Conservation (phyloP, 257 asterid species). For the Striga asiatica region DNA sequence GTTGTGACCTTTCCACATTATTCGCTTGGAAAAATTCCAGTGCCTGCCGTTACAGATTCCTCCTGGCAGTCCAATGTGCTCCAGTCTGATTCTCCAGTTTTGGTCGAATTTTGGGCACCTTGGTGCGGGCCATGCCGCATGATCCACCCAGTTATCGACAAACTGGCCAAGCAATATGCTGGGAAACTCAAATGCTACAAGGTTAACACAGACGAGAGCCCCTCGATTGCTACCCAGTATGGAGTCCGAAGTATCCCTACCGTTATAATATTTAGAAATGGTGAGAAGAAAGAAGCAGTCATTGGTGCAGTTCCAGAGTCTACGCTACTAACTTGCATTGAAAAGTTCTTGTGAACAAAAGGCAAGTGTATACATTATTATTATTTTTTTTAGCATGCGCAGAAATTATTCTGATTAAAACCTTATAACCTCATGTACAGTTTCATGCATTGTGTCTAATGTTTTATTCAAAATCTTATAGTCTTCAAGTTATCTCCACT, state of each 20-base stretch:
- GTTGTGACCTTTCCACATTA: background rate
- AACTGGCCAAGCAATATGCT: conserved; percentile 56
- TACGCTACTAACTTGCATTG: conserved; percentile 57
- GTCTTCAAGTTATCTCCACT: no score
- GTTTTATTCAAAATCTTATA: no score
- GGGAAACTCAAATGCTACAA: conserved; percentile 83
- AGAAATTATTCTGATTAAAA: no score
- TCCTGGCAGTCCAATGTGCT: conserved; percentile 58
- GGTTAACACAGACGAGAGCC: conserved; percentile 80
- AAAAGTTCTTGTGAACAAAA: conserved; percentile 57
- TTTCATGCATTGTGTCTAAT: no score
- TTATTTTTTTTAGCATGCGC: no score
- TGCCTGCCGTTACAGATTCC: conserved; percentile 41
- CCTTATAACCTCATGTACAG: no score
- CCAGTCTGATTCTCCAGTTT: conserved; percentile 42
- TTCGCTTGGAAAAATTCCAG: conserved; percentile 31
- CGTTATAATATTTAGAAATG: conserved; percentile 64
- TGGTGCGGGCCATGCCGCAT: conserved; percentile 99
- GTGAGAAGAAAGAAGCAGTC: conserved; percentile 85
- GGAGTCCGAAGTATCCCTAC: conserved; percentile 97
- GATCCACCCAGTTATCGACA: conserved; percentile 76
- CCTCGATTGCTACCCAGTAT: conserved; percentile 61
- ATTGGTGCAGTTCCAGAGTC: conserved; percentile 89
- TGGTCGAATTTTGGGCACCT: conserved; percentile 97
- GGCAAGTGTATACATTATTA: conserved; percentile 21